phyloP scores from a whole-genome alignment of 2,329 filamentous ascomycete species.

The Sporothrix globosa region DNA sequence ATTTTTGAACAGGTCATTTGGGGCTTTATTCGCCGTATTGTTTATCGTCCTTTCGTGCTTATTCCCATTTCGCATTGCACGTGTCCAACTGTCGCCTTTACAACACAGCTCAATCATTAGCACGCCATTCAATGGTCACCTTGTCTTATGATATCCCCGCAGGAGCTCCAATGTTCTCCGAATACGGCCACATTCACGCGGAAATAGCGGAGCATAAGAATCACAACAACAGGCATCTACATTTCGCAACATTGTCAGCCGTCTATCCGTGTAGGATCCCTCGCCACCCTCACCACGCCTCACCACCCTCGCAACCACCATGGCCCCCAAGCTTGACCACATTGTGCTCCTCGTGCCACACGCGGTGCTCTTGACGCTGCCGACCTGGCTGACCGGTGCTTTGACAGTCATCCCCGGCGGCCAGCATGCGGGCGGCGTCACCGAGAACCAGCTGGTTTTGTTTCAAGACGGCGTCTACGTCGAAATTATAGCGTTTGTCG shows the following conservation, averaged over 20 bases:
- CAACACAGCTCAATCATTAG: neutral
- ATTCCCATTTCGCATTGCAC: no score
- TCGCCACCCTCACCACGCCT: no score
- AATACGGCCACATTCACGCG: neutral
- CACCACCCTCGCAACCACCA: neutral
- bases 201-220: no score
- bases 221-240: neutral
- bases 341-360: conserved; percentile 65
- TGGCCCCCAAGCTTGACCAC: conserved; percentile 58
- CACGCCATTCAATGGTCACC: neutral
- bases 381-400: conserved; percentile 54
- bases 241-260: neutral
- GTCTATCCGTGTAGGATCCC: neutral
- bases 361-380: conserved; percentile 51
- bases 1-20: no score
- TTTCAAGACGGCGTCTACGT: conserved; percentile 68
- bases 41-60: neutral
- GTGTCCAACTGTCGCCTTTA: no score
- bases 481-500: conserved; percentile 66
- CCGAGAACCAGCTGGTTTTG: conserved; percentile 64
- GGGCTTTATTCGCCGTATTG: neutral
- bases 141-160: conserved; percentile 4
- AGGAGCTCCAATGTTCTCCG: neutral
- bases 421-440: conserved; percentile 62
- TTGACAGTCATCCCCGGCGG: conserved; percentile 66